Base-by-base conservation (phyloP, 495 filamentous ascomycete species). In the Tuber microsphaerosporum region DNA sequence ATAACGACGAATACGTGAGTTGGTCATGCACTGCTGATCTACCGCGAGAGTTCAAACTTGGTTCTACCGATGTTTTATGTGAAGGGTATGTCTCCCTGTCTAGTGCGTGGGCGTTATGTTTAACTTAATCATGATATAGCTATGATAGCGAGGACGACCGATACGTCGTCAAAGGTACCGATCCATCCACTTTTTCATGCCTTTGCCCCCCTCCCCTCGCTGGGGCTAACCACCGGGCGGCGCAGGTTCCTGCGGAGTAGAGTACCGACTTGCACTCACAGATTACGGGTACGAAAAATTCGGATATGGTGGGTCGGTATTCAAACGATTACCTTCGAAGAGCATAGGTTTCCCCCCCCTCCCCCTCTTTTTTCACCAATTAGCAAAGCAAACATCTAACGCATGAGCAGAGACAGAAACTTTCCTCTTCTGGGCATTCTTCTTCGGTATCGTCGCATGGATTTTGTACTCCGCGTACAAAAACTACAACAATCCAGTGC, bases 31-130 rank as follows among this genome's bases (percentile, higher is more conserved):
- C 89, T 2, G 93, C 95, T 0, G 85, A 87, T 5, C 85, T 98
- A 0, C 95, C 95, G 0, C 82, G 87, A 0, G 92, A 96, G 80
- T 92, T 99, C 83, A 95, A 95, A 82, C 88, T 98, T 19, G 95
- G 94, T 48, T 85, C 88, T 41, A 97, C 95, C 3, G 94, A 99
- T 74, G 95, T 99, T 17, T 86, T 93, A 5, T 99, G 95, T 83
- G 95, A 99, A 81, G 95, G 95, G 14, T 80, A 71, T 31, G 43
- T 34, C 1, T 7, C 16, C 31, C 5, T 39, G 3, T 42, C 14
- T 22, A 68, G 17, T 22, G 37, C 26, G 19, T 14, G 7, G 34
- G 51, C 9, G 20, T 16, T 77, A n/a, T 45, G 14, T 26, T 42
- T 72, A 9, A 72, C 41, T 0, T 39, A 31, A 12, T 45, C 26